Percentiles rank a stretch among this genome's conserved stretches.
Evolutionary conservation across 371 early-diverging fungal species (phyloP).

Genomic region (Mucor circinelloides): DNA sequence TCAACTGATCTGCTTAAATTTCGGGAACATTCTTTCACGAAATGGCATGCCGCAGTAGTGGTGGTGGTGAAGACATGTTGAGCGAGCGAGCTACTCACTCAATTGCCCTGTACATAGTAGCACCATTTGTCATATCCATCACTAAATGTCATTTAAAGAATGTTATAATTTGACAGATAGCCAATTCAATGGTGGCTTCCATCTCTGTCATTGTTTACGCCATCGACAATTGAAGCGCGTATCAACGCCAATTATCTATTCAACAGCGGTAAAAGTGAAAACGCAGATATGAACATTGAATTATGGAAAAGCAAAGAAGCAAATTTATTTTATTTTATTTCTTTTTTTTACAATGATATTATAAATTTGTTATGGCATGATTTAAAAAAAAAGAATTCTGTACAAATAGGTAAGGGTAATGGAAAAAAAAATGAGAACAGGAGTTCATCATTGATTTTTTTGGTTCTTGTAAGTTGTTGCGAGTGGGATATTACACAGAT

Average conservation of each 20-base stretch:
- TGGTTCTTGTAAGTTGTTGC: conserved; percentile 3
- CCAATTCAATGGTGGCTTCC: neutral
- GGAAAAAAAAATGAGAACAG: neutral
- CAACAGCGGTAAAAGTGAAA: no score
- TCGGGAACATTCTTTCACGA: no score
- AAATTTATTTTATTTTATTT: conserved; percentile 8
- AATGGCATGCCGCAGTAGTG: no score
- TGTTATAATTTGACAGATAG: neutral
- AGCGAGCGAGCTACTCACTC: no score
- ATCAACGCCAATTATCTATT: neutral
- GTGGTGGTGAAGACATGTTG: no score
- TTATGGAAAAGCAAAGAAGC: neutral
- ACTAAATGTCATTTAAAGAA: neutral
- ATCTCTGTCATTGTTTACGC: neutral
- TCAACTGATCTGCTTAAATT: no score
- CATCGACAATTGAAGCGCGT: neutral
- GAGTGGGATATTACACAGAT: conserved; percentile 13
- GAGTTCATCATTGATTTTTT: neutral
- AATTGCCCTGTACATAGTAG: no score
- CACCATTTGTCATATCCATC: no score
- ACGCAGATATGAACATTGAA: neutral
- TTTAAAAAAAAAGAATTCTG: conserved; percentile 25
- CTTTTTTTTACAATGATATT: conserved; percentile 20
- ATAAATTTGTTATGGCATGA: conserved; percentile 9
- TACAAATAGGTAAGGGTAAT: conserved; percentile 15